Conservation (phyloP, 306 rosid species). For the Glycine tomentella region DNA sequence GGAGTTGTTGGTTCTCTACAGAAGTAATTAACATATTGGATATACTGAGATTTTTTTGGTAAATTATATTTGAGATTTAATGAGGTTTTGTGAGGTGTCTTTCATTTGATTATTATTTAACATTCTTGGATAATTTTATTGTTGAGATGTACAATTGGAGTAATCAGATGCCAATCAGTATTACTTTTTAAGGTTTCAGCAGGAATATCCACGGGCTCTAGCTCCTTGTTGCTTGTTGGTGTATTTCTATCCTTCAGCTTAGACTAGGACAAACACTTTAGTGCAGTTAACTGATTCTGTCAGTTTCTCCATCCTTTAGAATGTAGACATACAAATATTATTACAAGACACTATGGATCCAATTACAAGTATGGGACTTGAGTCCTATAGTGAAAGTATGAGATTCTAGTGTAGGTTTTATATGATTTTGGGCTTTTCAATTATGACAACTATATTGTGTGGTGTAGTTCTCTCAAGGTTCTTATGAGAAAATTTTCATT, state of each 20-base stretch:
- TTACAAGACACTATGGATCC: background rate
- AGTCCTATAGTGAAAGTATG: background rate
- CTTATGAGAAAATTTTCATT: background rate
- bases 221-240: constrained; percentile 17
- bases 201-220: constrained; percentile 39
- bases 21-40: background rate
- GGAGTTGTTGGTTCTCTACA: constrained; percentile 27
- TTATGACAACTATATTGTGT: background rate
- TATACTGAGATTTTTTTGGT: constrained; percentile 37
- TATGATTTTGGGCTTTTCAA: background rate
- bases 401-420: background rate
- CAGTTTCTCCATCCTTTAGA: constrained; percentile 1
- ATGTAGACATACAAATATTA: background rate
- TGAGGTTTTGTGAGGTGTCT: constrained; percentile 5
- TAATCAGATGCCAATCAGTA: constrained; percentile 4
- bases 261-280: constrained; percentile 24
- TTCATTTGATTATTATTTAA: constrained; percentile 25
- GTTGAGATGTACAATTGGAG: constrained; percentile 20
- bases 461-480: background rate
- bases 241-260: constrained; percentile 27
- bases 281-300: constrained; percentile 2
- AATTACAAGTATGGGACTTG: background rate
- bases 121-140: constrained; percentile 19
- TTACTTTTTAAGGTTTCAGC: constrained; percentile 6
- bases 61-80: background rate